These are phyloP conservation scores for Neospora caninum DNA, from an alignment of 169 alveolate genomes.

Conservation along the genomic window DNA sequence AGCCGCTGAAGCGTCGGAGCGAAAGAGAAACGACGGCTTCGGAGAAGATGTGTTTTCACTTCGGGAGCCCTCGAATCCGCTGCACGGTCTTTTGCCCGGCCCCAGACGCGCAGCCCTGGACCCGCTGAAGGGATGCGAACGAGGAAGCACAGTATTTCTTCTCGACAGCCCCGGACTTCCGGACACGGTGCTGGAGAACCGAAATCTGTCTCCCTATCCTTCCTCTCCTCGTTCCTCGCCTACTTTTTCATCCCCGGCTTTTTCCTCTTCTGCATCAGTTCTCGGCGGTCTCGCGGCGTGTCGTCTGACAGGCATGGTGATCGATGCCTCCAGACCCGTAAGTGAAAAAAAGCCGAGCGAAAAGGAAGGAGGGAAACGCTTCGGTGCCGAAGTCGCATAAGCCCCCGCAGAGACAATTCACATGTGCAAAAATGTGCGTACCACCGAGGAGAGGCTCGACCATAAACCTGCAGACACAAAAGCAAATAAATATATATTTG, in stretches of 20 bases:
- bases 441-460: no score
- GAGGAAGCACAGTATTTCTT: background rate
- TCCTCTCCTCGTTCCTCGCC: background rate
- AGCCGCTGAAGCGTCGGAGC: background rate
- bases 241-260: background rate
- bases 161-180: background rate
- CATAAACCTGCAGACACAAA: background rate
- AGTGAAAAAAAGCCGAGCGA: background rate
- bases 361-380: background rate
- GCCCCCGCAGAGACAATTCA: no score
- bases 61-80: no score
- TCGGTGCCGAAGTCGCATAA: no score
- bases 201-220: background rate
- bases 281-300: conserved; percentile 23
- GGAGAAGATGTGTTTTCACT: no score
- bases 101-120: background rate
- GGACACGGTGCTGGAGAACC: background rate
- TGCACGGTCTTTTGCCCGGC: no score
- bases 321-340: conserved; percentile 23
- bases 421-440: no score
- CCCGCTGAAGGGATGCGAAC: background rate
- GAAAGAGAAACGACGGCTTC: background rate
- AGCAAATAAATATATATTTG: background rate
- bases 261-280: background rate
- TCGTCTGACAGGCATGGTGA: background rate